phyloP scores from a whole-genome alignment of 148 eudicot species.

The Arctostaphylos glauca region DNA sequence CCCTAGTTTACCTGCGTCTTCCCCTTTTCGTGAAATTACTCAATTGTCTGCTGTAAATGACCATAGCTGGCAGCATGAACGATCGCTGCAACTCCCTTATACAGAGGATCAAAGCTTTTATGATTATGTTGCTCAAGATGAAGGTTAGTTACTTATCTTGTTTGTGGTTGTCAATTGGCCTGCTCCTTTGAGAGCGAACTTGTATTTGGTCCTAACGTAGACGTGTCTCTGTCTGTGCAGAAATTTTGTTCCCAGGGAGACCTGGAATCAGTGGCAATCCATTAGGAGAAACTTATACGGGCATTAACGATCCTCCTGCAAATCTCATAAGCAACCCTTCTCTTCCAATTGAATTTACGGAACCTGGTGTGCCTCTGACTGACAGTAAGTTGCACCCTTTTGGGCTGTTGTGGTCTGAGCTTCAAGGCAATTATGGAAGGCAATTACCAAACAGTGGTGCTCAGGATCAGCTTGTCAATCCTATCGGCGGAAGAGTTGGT shows the following conservation, averaged over 20 bases:
- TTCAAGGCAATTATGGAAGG: constrained; percentile 54
- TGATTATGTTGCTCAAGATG: constrained; percentile 67
- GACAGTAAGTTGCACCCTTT: constrained; percentile 82
- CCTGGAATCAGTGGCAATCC: constrained; percentile 60
- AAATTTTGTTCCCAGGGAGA: constrained; percentile 80
- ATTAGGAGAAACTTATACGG: constrained; percentile 38
- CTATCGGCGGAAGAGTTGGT: constrained; percentile 37
- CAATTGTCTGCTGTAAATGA: constrained; percentile 33
- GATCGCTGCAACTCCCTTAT: constrained; percentile 36
- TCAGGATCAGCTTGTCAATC: constrained; percentile 44
- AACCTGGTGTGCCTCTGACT: constrained; percentile 34
- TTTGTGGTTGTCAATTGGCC: not conserved
- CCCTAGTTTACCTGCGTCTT: constrained; percentile 23
- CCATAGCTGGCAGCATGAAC: constrained; percentile 49
- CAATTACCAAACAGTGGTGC: constrained; percentile 36
- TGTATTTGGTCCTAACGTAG: constrained; percentile 7
- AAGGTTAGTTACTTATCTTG: constrained; percentile 45
- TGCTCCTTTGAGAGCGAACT: not conserved
- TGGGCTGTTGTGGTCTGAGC: constrained; percentile 93
- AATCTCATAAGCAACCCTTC: constrained; percentile 35
- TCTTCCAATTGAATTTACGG: constrained; percentile 38
- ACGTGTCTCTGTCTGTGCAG: constrained; percentile 32
- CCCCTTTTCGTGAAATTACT: constrained; percentile 38
- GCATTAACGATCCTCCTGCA: constrained; percentile 35
- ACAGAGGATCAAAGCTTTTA: constrained; percentile 45